Percentiles rank a stretch among this genome's conserved stretches.
phyloP scores from a whole-genome alignment of 768 basidiomycete species.

The Stropharia rugosoannulata region DNA sequence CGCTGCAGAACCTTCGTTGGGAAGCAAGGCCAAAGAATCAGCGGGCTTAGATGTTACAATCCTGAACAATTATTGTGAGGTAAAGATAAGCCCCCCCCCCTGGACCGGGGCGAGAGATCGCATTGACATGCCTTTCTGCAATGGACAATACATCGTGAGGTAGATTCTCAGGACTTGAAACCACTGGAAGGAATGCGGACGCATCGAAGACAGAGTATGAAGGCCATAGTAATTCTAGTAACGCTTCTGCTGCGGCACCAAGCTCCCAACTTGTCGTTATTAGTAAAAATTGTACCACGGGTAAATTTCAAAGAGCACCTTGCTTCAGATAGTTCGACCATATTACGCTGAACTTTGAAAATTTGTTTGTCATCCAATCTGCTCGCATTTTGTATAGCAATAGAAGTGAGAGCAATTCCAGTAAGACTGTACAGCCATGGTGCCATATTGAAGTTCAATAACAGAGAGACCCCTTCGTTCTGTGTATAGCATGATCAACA shows the following conservation, averaged over 20 bases:
- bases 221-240: slow-evolving; percentile 52
- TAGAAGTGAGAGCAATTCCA: too few relatives aligned
- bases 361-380: background rate
- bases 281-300: background rate
- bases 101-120: too few relatives aligned
- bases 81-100: background rate
- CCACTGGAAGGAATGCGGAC: slow-evolving; percentile 42
- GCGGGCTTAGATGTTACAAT: slow-evolving; percentile 35
- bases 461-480: too few relatives aligned
- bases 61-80: slow-evolving; percentile 20
- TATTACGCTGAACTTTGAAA: slow-evolving; percentile 16
- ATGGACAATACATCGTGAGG: slow-evolving; percentile 42
- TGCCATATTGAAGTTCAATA: too few relatives aligned
- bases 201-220: slow-evolving; percentile 46
- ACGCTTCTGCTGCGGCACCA: slow-evolving; percentile 55
- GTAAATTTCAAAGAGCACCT: slow-evolving; percentile 17
- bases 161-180: slow-evolving; percentile 25
- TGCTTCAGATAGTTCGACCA: slow-evolving; percentile 25
- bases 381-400: too few relatives aligned
- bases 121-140: slow-evolving; percentile 31
- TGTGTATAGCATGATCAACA: too few relatives aligned
- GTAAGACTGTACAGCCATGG: too few relatives aligned
- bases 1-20: slow-evolving; percentile 50
- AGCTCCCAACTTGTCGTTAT: slow-evolving; percentile 55
- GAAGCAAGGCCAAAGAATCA: slow-evolving; percentile 38